Conservation (phyloP, 441 rosid species). For the Euphorbia celastroides region DNA sequence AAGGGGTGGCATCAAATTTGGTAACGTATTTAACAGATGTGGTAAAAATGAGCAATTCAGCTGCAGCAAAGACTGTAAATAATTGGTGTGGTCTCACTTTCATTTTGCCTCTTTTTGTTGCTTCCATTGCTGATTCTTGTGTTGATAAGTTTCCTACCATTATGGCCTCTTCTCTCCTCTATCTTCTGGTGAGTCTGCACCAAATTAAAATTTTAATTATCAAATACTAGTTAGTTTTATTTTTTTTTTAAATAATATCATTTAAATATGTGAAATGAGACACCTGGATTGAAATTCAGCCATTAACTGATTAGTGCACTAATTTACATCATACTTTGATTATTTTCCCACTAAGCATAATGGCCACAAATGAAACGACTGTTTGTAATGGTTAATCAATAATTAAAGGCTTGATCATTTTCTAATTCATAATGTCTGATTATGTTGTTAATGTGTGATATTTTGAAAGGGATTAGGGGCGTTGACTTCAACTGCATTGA, state of each 20-base stretch:
- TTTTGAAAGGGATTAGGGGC: conserved; percentile 69
- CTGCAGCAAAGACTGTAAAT: conserved; percentile 85
- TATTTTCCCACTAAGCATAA: not conserved
- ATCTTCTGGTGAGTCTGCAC: conserved; percentile 55
- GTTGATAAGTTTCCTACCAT: conserved; percentile 75
- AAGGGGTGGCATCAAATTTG: conserved; percentile 89
- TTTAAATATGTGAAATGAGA: too few relatives aligned
- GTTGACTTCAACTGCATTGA: conserved; percentile 73
- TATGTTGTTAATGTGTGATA: not conserved
- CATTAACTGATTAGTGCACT: too few relatives aligned
- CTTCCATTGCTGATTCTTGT: conserved; percentile 74
- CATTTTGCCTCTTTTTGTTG: conserved; percentile 72
- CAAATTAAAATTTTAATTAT: too few relatives aligned
- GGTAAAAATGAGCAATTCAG: conserved; percentile 73
- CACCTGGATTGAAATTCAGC: too few relatives aligned
- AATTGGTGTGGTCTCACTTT: conserved; percentile 92
- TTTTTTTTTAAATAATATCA: too few relatives aligned
- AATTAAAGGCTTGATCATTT: not conserved
- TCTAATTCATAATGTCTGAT: not conserved
- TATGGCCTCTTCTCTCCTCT: conserved; percentile 61
- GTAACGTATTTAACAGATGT: conserved; percentile 85
- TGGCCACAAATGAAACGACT: not conserved
- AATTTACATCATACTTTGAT: not conserved
- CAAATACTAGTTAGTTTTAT: too few relatives aligned
- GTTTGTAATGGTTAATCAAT: not conserved